phyloP scores from a whole-genome alignment of 163 green algal species.

The Chloroidium sp. region DNA sequence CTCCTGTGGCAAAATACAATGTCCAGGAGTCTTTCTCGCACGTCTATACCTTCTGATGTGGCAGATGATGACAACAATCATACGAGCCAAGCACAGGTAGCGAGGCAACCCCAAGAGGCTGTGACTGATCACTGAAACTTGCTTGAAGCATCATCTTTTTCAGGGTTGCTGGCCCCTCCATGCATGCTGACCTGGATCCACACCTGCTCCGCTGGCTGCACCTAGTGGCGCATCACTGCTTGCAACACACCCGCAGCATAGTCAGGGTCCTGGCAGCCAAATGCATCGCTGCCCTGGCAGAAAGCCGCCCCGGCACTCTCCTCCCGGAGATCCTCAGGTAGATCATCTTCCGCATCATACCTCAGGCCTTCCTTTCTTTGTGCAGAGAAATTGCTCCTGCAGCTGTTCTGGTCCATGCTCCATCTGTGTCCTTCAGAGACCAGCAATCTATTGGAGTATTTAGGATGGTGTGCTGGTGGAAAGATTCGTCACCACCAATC shows the following conservation, averaged over 20 bases:
- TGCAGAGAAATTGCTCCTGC: no score
- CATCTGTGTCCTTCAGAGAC: background rate
- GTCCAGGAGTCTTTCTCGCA: no score
- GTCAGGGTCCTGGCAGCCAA: slow-evolving; percentile 41
- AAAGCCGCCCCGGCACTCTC: slow-evolving; percentile 14
- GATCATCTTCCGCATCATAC: background rate
- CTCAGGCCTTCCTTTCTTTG: background rate
- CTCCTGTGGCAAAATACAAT: no score
- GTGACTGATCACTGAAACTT: no score
- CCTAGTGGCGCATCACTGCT: background rate
- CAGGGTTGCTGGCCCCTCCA: slow-evolving; percentile 38
- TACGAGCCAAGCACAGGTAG: no score
- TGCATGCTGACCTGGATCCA: slow-evolving; percentile 40
- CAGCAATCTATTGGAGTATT: background rate
- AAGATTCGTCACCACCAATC: no score
- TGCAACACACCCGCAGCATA: slow-evolving; percentile 10
- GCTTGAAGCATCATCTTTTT: no score
- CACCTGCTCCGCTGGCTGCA: slow-evolving; percentile 44
- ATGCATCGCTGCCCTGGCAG: slow-evolving; percentile 36
- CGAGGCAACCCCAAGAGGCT: no score
- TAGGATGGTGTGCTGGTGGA: no score
- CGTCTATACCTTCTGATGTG: no score
- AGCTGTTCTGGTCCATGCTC: no score
- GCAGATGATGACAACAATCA: no score
- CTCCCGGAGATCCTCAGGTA: slow-evolving; percentile 29